Percentiles rank a stretch among this genome's conserved stretches.
These are phyloP conservation scores for Cryptosporidium felis DNA, from an alignment of 169 alveolate genomes.

Conservation along the genomic window DNA sequence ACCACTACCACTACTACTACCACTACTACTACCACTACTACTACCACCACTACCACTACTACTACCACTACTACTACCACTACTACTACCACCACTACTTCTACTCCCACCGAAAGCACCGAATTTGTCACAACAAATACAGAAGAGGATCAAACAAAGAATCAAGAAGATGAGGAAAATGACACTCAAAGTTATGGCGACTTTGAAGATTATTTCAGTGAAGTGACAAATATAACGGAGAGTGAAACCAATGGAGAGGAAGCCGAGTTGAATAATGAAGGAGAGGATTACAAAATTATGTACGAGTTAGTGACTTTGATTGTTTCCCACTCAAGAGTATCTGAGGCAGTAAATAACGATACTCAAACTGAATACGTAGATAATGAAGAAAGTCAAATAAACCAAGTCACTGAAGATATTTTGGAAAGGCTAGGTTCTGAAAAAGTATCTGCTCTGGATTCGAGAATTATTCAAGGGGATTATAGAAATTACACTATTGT, in stretches of 20 bases:
- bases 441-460: neutral
- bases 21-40: constrained; percentile 38
- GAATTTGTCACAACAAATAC: constrained; percentile 3
- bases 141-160: neutral
- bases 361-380: neutral
- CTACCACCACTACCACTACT: constrained; percentile 22
- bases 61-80: neutral
- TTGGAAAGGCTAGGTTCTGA: neutral
- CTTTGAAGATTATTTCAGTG: constrained; percentile 14
- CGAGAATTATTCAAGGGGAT: neutral
- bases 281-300: constrained; percentile 19
- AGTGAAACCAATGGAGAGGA: neutral
- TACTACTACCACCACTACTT: neutral
- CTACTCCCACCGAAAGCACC: no score
- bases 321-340: constrained; percentile 1
- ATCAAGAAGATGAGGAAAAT: neutral
- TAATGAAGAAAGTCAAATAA: neutral
- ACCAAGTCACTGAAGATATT: neutral
- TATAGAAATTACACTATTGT: constrained; percentile 5
- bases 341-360: neutral
- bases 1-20: constrained; percentile 57
- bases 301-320: constrained; percentile 36
- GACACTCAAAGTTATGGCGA: neutral
- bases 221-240: neutral
- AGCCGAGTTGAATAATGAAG: neutral